Base-by-base conservation (phyloP, 2,329 filamentous ascomycete genomes). In the Aspergillus unguis region DNA sequence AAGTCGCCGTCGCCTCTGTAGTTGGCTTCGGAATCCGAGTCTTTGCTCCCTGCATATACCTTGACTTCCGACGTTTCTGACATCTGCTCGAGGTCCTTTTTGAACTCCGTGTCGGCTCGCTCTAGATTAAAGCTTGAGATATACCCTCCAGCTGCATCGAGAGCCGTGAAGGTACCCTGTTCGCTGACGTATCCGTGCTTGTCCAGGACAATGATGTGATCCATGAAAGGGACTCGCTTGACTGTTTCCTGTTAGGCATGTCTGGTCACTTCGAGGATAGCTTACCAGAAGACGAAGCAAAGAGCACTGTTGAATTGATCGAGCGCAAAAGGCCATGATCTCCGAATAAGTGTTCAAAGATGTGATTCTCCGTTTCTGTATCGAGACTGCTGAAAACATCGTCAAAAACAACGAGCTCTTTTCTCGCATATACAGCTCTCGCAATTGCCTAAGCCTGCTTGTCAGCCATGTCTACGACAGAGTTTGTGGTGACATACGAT, bases 351-450 rank as follows among this genome's bases (percentile, higher is more conserved):
- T 66, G 70, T 53, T 76, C 68, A 61, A 78, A 79, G 10, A 80
- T 74, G 31, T 71, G 68, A 29, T 77, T 74, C 50, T 79, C 77
- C 0, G 78, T 80, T 11, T 73, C 68, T 7, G 71, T 66, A 58
- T 81, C 79, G 5, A 81, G 70, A 3, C 77, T 77, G 53, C 74
- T 78, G n/a, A 81, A 70, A 23, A 76, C 73, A 56, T 81, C 78
- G 56, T 81, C 79, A 9, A 81, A 68, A 23, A 81, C 68, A 29
- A 80, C 65, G 27, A 79, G 67, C 33, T 75, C 70, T 44, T 72
- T 73, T 41, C 75, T 71, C 23, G 78, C 72, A 60, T 81, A 82
- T 7, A 80, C 67, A 10, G 78, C 78, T 50, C 79, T 69, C 25
- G 79, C 79, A n/a, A 81, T 70, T n/a, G 77, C 74, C 64, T 68